A percentile compares a stretch with the other conserved stretches of the same genome.
phyloP scores from a whole-genome alignment of 305 asterid species.

The Euphrasia arctica region DNA sequence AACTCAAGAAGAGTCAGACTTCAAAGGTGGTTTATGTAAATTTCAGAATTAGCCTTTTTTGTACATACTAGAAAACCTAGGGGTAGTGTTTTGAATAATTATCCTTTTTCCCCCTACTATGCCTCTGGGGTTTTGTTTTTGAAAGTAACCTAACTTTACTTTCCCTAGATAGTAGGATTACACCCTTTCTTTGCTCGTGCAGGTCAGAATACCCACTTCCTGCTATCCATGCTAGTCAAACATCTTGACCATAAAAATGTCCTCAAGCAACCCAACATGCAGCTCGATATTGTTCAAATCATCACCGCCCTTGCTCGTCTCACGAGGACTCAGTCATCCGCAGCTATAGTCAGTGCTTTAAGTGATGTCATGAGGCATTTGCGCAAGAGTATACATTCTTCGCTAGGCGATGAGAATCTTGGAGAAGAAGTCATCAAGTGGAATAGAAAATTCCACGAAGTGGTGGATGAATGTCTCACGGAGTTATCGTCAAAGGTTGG shows the following conservation, averaged over 20 bases:
- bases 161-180: background rate
- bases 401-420: conserved; percentile 71
- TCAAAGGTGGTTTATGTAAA: no score
- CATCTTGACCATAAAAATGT: conserved; percentile 96
- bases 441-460: conserved; percentile 73
- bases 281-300: conserved; percentile 85
- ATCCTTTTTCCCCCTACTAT: background rate
- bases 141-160: background rate
- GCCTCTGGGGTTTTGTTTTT: background rate
- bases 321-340: conserved; percentile 66
- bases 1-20: no score
- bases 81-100: no score
- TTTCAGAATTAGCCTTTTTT: no score
- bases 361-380: conserved; percentile 89
- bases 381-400: conserved; percentile 81
- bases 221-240: conserved; percentile 81
- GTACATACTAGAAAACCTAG: no score
- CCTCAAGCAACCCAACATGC: conserved; percentile 84
- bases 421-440: conserved; percentile 70
- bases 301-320: conserved; percentile 65
- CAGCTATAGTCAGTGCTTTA: conserved; percentile 78
- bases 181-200: conserved; percentile 24
- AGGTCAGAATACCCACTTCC: conserved; percentile 84
- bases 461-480: conserved; percentile 81
- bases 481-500: conserved; percentile 83